Evolutionary conservation across 176 grass and related monocot genomes (phyloP), one percentile per base, ranked within the genome.

Genomic region (Microstegium vimineum): DNA sequence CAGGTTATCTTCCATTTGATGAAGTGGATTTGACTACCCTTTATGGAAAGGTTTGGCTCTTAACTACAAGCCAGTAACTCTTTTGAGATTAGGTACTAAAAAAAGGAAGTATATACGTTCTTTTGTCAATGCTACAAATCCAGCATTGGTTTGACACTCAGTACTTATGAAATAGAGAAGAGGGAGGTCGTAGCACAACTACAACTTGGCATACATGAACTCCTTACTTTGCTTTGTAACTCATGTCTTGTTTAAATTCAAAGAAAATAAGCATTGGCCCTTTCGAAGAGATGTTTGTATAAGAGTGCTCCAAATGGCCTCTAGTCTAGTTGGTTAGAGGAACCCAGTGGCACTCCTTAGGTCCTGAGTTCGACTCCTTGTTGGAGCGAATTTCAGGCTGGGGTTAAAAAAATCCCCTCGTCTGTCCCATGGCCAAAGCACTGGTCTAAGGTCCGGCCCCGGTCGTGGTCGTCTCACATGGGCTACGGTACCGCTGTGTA

Each of bases 1-100:
- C 95, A 28, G 95, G 95, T 77, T 98, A 91, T 88, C 95, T 98
- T 94, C 95, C 95, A 84, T 98, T 98, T 46, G 95, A 98, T 82
- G 95, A 98, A 85, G 84, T 88, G 78, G 92, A 98, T 90, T 91
- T 98, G 89, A 91, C 92, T 85, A 93, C 95, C 47, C 95, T 98
- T 71, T 98, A 98, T 85, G 83, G 80, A 56, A 98, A 98, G 92
- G 95, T 98, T 84, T 80, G 68, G 61, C 46, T 69, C 41, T 81
- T 81, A n/a, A 71, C 40, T 51, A 38, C 16, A 51, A 61, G 37
- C 60, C 72, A 62, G 28, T 34, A 20, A 36, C 42, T 22, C 11
- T 65, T 8, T 83, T 65, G 15, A 66, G 69, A 49, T 47, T 51
- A 26, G 20, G 63, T 8, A 68, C 62, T 67, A 36, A 22, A 35